Evolutionary conservation across 352 stramenopile species (phyloP).

Genomic region (Phytophthora aleatoria): DNA sequence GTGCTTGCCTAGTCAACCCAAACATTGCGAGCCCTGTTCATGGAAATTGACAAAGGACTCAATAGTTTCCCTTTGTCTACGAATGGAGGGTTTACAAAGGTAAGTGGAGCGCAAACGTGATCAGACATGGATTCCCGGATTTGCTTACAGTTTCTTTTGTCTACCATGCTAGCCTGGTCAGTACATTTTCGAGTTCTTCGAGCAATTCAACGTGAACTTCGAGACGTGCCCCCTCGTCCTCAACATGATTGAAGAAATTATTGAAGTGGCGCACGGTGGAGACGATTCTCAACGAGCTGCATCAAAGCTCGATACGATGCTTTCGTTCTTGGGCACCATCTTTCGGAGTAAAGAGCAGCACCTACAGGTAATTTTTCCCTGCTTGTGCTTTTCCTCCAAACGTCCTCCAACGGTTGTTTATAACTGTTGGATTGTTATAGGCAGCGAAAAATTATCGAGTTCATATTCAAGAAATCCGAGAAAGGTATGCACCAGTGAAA

Average conservation of each 20-base stretch:
- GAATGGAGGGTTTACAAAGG: conserved; percentile 83
- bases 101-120: conserved; percentile 11
- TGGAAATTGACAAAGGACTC: conserved; percentile 87
- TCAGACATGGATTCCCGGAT: not conserved
- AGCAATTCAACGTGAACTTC: conserved; percentile 90
- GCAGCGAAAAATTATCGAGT: conserved; percentile 82
- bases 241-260: conserved; percentile 90
- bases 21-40: conserved; percentile 79
- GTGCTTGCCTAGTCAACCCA: conserved; percentile 59
- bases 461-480: conserved; percentile 89
- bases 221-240: conserved; percentile 87
- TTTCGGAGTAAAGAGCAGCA: conserved; percentile 87
- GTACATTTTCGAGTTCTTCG: conserved; percentile 93
- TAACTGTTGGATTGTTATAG: conserved; percentile 34
- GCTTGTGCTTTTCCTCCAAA: not conserved
- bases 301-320: conserved; percentile 80
- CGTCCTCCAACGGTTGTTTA: not conserved
- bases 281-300: conserved; percentile 64
- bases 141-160: conserved; percentile 5
- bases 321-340: conserved; percentile 88
- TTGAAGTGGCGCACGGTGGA: conserved; percentile 77
- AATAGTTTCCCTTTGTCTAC: conserved; percentile 77
- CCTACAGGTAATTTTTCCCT: conserved; percentile 42
- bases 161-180: conserved; percentile 55
- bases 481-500: conserved; percentile 47